A percentile compares a stretch with the other conserved stretches of the same genome.
Conservation (phyloP, 768 basidiomycete genomes). For the Ramaria rubella region DNA sequence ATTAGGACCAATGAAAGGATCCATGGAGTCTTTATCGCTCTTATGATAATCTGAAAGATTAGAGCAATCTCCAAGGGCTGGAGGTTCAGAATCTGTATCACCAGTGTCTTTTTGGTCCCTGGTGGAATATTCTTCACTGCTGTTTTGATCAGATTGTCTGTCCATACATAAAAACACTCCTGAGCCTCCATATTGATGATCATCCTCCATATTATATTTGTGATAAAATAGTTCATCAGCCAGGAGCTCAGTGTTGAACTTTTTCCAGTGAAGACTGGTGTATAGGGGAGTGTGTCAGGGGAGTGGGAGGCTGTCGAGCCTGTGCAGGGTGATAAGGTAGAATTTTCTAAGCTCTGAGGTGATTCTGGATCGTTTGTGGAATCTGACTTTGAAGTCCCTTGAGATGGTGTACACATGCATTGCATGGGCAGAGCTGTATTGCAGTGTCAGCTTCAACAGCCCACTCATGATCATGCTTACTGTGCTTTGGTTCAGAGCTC, state of each 20-base stretch:
- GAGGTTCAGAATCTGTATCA: neutral
- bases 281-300: neutral
- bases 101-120: neutral
- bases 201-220: neutral
- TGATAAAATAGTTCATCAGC: neutral
- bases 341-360: too few relatives aligned
- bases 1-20: neutral
- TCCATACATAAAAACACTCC: too few relatives aligned
- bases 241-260: neutral
- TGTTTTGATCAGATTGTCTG: neutral
- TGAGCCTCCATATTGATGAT: too few relatives aligned
- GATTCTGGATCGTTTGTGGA: neutral
- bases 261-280: neutral
- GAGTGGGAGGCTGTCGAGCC: neutral
- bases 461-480: neutral
- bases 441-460: neutral
- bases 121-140: neutral
- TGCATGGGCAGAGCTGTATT: neutral
- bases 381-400: neutral
- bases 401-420: neutral
- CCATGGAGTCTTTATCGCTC: neutral
- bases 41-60: neutral
- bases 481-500: neutral
- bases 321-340: neutral
- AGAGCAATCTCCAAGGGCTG: neutral